These are phyloP conservation scores for Hericium rajendrae DNA, from an alignment of 768 basidiomycete genomes.

Conservation along the genomic window DNA sequence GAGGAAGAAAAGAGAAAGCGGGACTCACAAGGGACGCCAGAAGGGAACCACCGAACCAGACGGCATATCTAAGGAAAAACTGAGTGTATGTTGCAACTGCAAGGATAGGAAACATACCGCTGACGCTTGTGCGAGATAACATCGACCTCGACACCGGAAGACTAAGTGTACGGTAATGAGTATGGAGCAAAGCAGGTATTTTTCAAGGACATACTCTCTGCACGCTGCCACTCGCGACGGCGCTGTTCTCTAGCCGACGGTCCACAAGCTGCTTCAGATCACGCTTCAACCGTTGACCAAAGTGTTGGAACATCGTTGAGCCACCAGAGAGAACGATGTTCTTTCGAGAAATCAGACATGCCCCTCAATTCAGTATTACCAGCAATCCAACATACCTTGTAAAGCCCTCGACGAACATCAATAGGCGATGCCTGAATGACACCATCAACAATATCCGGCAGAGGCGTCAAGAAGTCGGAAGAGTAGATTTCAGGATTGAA, in stretches of 20 bases:
- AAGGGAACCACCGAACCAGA: constrained; percentile 96
- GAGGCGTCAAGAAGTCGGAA: constrained; percentile 92
- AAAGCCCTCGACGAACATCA: constrained; percentile 91
- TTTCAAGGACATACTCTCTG: constrained; percentile 47
- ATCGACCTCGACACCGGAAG: constrained; percentile 94
- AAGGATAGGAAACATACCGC: constrained; percentile 38
- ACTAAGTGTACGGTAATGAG: constrained; percentile 34
- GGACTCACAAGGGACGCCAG: constrained; percentile 78
- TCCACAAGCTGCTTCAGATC: constrained; percentile 94
- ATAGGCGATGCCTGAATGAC: constrained; percentile 96
- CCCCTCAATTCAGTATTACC: constrained; percentile 21
- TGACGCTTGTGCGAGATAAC: constrained; percentile 98
- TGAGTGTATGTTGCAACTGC: background rate
- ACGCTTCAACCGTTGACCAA: constrained; percentile 92
- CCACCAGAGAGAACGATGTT: constrained; percentile 97
- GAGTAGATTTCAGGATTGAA: constrained; percentile 99
- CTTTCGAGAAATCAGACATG: constrained; percentile 31
- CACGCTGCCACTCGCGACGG: constrained; percentile 59
- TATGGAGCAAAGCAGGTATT: background rate
- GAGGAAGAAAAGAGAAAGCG: background rate
- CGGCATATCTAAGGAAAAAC: constrained; percentile 58
- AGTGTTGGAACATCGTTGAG: constrained; percentile 99
- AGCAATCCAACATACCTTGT: constrained; percentile 54
- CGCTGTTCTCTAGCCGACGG: constrained; percentile 73
- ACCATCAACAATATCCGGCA: constrained; percentile 91